Evolutionary conservation across 176 grass and related monocot species (phyloP), one percentile per base, ranked within the genome.

Genomic region (Carex cristatella): DNA sequence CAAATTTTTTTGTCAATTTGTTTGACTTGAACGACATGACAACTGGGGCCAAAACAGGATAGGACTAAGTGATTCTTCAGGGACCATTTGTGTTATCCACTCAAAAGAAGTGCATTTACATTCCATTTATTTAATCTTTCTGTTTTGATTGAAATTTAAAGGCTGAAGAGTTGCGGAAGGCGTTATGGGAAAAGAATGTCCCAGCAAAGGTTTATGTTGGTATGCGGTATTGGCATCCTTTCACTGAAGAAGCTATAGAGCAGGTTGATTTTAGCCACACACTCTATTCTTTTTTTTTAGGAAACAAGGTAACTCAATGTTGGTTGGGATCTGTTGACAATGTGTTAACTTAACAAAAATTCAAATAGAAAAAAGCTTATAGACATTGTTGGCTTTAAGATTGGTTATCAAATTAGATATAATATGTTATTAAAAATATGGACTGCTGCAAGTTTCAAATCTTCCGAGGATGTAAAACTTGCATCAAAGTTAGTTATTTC

Each of bases 211-310:
- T 99, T 44, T 99, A 95, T 42, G 96, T 99, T 74, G 96, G 96
- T 65, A 99, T 99, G 96, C 96, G 96, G 10, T 99, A 95, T 85
- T 99, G 96, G 96, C 96, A 99, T 94, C 96, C 96, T 81, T 99
- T 99, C 87, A 99, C 93, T 18, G 96, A 99, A 90, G 96, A 99
- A 95, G 96, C 93, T 90, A 99, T 99, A 86, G 87, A 95, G 90
- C 96, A 94, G 88, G 96, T 95, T 86, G 19, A 81, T 56, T 13
- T 11, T 71, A 86, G 27, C 4, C 66, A 66, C 82, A 84, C 65
- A 69, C 18, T 51, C 14, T 12, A 28, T 28, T 72, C 2, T 69
- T 30, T 28, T 33, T 37, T 48, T 46, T 70, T 46, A 71, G 7
- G 5, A 10, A 42, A 71, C 42, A 7, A n/a, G 2, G 14, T 71